Evolutionary conservation across 768 basidiomycete genomes (phyloP).

Genomic region (Leccinum aurantiacum): DNA sequence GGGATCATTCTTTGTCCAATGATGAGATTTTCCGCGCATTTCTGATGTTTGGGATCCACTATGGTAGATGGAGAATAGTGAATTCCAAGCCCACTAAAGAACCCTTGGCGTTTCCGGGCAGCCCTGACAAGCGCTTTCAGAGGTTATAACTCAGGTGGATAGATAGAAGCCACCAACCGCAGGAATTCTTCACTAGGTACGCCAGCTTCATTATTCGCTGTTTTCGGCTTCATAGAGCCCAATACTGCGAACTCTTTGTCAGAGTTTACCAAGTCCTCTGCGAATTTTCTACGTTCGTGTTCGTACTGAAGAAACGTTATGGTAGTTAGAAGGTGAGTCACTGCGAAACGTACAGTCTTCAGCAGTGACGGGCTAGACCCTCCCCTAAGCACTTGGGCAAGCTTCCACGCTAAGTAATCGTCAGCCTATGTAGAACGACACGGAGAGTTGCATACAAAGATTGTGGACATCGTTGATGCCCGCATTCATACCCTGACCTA

Average conservation of each 20-base stretch:
- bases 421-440: conserved; percentile 50
- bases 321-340: not conserved
- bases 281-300: not conserved
- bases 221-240: not conserved
- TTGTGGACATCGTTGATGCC: conserved; percentile 74
- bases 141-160: not conserved
- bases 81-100: not conserved
- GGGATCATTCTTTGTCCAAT: not conserved
- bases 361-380: not conserved
- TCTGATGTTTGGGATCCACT: not conserved
- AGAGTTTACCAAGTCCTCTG: not conserved
- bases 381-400: conserved; percentile 34
- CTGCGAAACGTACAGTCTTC: conserved; percentile 9
- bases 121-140: not conserved
- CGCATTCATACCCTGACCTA: conserved; percentile 74
- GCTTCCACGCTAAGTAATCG: conserved; percentile 40
- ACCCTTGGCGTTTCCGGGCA: not conserved
- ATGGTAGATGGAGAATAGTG: not conserved
- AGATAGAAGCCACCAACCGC: not conserved
- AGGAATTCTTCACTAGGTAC: not conserved
- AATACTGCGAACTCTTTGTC: not conserved
- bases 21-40: not conserved
- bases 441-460: conserved; percentile 40
- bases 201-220: not conserved
- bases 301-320: not conserved